These are phyloP conservation scores for Penicillium janthinellum DNA, from an alignment of 2,329 filamentous ascomycete genomes.

Conservation along the genomic window DNA sequence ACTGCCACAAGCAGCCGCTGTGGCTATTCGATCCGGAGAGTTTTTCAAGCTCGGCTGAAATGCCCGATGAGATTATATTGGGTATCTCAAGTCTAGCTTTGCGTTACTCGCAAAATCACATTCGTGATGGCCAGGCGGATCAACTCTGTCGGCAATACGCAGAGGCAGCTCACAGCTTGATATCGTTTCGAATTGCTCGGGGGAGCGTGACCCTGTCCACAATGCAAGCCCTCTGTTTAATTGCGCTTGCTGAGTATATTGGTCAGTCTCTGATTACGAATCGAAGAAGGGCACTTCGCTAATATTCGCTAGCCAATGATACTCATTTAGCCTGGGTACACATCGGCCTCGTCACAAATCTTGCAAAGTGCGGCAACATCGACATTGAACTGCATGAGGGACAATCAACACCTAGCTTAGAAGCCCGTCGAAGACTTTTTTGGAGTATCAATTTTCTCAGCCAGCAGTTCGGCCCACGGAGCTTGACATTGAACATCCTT, in stretches of 20 bases:
- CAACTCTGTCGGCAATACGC: constrained; percentile 37
- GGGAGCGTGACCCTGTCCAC: constrained; percentile 53
- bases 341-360: constrained; percentile 52
- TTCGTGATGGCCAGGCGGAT: constrained; percentile 18
- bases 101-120: constrained; percentile 27
- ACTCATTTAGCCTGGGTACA: constrained; percentile 53
- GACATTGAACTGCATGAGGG: constrained; percentile 47
- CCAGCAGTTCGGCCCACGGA: constrained; percentile 52
- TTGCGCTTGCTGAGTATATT: constrained; percentile 53
- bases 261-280: constrained; percentile 32
- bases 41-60: constrained; percentile 20
- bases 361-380: constrained; percentile 53
- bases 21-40: constrained; percentile 39
- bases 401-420: constrained; percentile 34
- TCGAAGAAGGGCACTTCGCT: background rate
- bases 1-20: constrained; percentile 39
- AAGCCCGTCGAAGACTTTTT: constrained; percentile 52
- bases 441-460: constrained; percentile 56
- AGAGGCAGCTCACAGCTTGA: constrained; percentile 36
- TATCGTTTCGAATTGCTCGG: constrained; percentile 53
- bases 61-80: constrained; percentile 32
- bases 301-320: constrained; percentile 46
- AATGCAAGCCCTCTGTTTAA: constrained; percentile 53
- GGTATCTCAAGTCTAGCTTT: constrained; percentile 34
- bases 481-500: constrained; percentile 46